Evolutionary conservation across 164 flowering plant genomes (phyloP).

Genomic region (Cinnamomum micranthum): DNA sequence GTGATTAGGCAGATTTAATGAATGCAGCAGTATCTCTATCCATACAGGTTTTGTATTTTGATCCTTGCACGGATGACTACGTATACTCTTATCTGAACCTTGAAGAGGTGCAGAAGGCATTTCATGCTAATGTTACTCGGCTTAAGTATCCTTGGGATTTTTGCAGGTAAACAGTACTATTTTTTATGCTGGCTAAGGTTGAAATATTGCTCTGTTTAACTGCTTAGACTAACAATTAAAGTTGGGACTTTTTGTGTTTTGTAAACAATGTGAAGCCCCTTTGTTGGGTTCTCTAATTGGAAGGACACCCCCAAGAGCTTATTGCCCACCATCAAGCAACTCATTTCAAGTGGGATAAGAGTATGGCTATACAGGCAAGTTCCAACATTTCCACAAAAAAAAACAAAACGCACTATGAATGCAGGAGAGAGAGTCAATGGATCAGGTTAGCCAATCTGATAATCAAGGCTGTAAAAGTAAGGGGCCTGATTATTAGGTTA

Average conservation of each 20-base stretch:
- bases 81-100: conserved; percentile 24
- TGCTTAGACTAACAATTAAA: neutral
- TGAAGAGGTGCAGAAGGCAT: conserved; percentile 30
- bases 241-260: too few species aligned
- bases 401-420: too few species aligned
- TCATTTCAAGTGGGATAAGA: conserved; percentile 24
- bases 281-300: neutral
- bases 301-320: conserved; percentile 26
- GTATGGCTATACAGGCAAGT: conserved; percentile 46
- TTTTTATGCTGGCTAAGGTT: neutral
- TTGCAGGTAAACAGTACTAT: conserved; percentile 18
- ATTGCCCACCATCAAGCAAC: conserved; percentile 25
- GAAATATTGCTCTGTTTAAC: neutral
- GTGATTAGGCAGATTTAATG: too few species aligned
- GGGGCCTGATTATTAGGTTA: too few species aligned
- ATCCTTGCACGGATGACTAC: conserved; percentile 30
- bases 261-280: neutral
- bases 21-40: too few species aligned
- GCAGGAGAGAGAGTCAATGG: too few species aligned
- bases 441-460: too few species aligned
- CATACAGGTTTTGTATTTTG: conserved; percentile 1
- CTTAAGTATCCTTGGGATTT: conserved; percentile 16
- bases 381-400: neutral
- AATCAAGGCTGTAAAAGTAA: neutral
- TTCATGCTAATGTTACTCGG: conserved; percentile 28